Evolutionary conservation across 139 green algal genomes (phyloP), one percentile per base, ranked within the genome.

Genomic region (Chlamydomonas sp.): DNA sequence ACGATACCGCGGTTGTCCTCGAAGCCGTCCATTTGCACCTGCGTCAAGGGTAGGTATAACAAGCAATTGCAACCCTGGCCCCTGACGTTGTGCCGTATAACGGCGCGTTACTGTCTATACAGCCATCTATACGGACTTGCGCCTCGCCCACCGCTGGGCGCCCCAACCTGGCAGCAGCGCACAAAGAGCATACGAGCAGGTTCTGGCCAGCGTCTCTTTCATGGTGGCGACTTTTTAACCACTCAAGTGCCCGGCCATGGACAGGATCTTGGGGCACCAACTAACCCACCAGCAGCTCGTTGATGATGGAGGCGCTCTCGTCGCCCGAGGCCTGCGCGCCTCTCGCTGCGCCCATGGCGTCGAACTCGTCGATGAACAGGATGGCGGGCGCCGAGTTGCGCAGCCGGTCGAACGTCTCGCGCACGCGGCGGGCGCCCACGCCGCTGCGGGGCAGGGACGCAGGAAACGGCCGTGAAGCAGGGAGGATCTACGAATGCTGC

Each of bases 311-410:
- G 5, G 93, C 94, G 66, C 95, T 93, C 85, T 98, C 97, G 84
- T 95, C 94, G 14, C 95, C 96, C n/a, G 87, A 89, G 76, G 80
- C 80, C 60, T 84, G 84, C 69, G 81, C 88, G 64, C 90, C 89
- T 73, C 96, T 91, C 61, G 94, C 91, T 80, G 96, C 93, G 58
- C 97, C 98, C 6, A 99, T 75, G 12, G 95, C 96, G 87, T 99
- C 98, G 86, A 99, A 98, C 93, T 99, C 98, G 88, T 99, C 97
- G 63, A 99, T 97, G 93, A 99, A 99, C 60, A 99, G 92, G 89
- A 99, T 97, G 90, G 96, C 97, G 57, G 98, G 96, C 5, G 95
- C 94, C 60, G 92, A 71, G 80, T 90, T 91, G 62, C 91, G 79
- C 59, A 94, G 74, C 80, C 91, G 91, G 60, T 95, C 92, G 85